Evolutionary conservation across 768 basidiomycete genomes (phyloP), one percentile per base, ranked within the genome.

Genomic region (Kockovaella imperatae): DNA sequence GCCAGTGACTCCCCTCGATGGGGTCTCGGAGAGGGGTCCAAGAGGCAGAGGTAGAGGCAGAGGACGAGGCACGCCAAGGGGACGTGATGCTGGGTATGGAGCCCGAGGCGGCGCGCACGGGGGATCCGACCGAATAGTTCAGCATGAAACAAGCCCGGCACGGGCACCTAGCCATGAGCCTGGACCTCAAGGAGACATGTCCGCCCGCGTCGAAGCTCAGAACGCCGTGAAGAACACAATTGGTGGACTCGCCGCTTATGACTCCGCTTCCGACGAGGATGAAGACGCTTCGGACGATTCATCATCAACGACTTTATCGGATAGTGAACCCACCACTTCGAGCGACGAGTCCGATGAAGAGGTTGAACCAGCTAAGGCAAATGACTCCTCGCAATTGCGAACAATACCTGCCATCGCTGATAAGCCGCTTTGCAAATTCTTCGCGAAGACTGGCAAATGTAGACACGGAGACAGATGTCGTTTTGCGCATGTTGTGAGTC

Each of bases 41-140:
- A 45, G 72, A 39, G 72, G 74, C 6, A 56, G 74, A 42, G 68
- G 67, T 23, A 40, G 60, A 44, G 59, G 54, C 1, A 58, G 62
- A 52, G 73, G 68, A 41, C 7, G 40, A 59, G 44, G 60, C 59
- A 24, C 56, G 53, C 43, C 50, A 31, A 7, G 50, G 21, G 31
- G 34, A 3, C 11, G 51, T 21, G 48, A 42, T 36, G 28, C 25
- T 24, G 44, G 34, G n/a, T 35, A 47, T 40, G 31, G 31, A 32
- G 31, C 10, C 10, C 31, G n/a, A 32, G 31, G n/a, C n/a, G 31
- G 10, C 10, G n/a, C 31, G n/a, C 31, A 10, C 41, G 24, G 41
- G 35, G n/a, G 24, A 21, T 40, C 20, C 47, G 21, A 5, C 4
- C n/a, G n/a, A 18, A 21, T 8, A 13, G 34, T 23, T 14, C 23